Evolutionary conservation across 176 grass and related monocot species (phyloP), one percentile per base, ranked within the genome.

Genomic region (Aegilops bicornis): DNA sequence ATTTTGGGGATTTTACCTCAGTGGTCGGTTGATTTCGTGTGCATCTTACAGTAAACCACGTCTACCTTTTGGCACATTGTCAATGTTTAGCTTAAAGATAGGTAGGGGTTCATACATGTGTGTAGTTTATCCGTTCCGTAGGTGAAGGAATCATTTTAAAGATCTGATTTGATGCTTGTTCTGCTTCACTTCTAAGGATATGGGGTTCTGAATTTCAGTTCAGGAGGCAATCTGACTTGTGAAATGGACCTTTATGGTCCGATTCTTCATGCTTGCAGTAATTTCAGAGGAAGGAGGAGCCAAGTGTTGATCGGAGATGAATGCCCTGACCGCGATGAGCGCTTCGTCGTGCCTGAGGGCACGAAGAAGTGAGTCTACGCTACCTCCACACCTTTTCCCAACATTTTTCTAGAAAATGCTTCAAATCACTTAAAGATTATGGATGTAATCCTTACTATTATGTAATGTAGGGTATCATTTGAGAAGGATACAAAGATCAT

Each of bases 401-500:
- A 78, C 3, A 78, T 54, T 77, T 78, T 10, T 82, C 2, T 1
- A 10, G 50, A 32, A 14, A 29, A 56, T 54, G 11, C 20, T 66
- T 39, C 27, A 22, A 40, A 48, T 47, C 52, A 22, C 40, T 30
- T 52, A 42, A 15, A 61, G 20, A 10, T 27, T 37, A 31, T 70
- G 48, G 48, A 31, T 78, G 2, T 33, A 30, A 3, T 74, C 20
- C 79, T 56, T 54, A 71, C n/a, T 22, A 24, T 54, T 40, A 5
- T 76, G 40, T 37, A 32, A 30, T 58, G 45, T 66, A 90, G 89
- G 66, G 84, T 87, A 10, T 90, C 89, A 40, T 87, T 87, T 36
- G 89, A 90, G 58, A 78, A 85, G 40, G 89, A 90, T 64, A 90
- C 89, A 27, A 90, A 90, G 89, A 90, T 90, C 31, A 81, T 90